Base-by-base conservation (phyloP, 108 stramenopile species). In the Discostella stelligeroides region DNA sequence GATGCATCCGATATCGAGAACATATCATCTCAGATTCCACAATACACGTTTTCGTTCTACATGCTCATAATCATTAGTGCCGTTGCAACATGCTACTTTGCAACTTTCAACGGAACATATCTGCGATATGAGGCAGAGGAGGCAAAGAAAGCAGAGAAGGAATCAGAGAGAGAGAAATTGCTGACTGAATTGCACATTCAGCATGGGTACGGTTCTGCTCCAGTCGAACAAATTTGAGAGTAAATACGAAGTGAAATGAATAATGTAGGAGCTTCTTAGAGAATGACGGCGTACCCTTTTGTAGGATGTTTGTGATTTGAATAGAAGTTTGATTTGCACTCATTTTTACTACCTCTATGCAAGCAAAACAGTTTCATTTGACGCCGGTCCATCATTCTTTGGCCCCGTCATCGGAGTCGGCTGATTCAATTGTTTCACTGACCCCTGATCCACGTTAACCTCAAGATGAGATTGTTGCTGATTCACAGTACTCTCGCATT, bases 21-120 rank as follows among this genome's bases (percentile, higher is more conserved):
- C 13, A 64, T 83, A 43, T 69, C 72, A 48, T 34, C 34, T 34
- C 82, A 87, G 38, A 70, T 77, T 0, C 95, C 95, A 14, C 62
- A 85, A 51, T 95, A 88, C 59, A 92, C 92, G 10, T 92, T 95
- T 50, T 92, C 91, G 14, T 95, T 95, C 64, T 91, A 91, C 62
- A 66, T 92, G 66, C 66, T 95, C 18, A 92, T 92, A 30, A 78
- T 92, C 37, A 68, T 95, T 0, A 90, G 92, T 60, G 92, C 92
- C 10, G 66, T 49, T 17, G 83, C 85, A 6, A 92, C 95, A 29
- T 76, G 91, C 29, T 92, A 89, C 68, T 95, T 95, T 67, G 90
- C 91, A 14, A 92, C 92, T 11, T 95, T 92, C 80, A 92, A 92
- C 65, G 95, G 95, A 11, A 70, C 65, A 10, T 95, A 95, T 67